Conservation (phyloP, 768 basidiomycete genomes). For the Steccherinum ochraceum region DNA sequence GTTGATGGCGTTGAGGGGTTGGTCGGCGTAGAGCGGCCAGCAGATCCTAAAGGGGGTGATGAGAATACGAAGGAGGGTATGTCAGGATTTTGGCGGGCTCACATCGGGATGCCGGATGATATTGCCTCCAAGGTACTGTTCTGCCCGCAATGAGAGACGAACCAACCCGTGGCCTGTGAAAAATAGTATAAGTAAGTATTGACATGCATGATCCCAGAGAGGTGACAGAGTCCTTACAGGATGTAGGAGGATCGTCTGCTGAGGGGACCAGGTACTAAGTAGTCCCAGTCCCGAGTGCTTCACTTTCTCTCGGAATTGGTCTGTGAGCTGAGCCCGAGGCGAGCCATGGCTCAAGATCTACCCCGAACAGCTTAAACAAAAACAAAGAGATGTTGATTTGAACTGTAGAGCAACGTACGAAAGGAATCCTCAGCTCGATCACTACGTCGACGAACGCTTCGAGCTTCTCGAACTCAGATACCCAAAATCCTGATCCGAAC, state of each 20-base stretch:
- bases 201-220: not conserved
- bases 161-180: constrained; percentile 19
- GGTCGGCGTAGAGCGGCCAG: constrained; percentile 22
- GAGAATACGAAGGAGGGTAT: not conserved
- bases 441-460: constrained; percentile 19
- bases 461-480: constrained; percentile 14
- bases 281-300: constrained; percentile 14
- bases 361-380: not conserved
- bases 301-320: constrained; percentile 10
- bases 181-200: not conserved
- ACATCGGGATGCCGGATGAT: constrained; percentile 16
- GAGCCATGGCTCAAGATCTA: constrained; percentile 19
- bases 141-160: constrained; percentile 20
- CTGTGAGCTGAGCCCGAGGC: constrained; percentile 9
- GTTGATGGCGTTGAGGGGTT: constrained; percentile 17
- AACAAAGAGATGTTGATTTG: not conserved
- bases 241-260: constrained; percentile 19
- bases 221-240: constrained; percentile 8
- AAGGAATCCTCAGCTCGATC: constrained; percentile 16
- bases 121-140: constrained; percentile 19
- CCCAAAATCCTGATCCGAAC: constrained; percentile 19
- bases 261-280: constrained; percentile 17
- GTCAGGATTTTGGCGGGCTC: not conserved
- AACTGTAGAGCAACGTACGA: constrained; percentile 11
- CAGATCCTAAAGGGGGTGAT: constrained; percentile 14